phyloP scores from a whole-genome alignment of 768 basidiomycete species.

The Butyriboletus loyo region DNA sequence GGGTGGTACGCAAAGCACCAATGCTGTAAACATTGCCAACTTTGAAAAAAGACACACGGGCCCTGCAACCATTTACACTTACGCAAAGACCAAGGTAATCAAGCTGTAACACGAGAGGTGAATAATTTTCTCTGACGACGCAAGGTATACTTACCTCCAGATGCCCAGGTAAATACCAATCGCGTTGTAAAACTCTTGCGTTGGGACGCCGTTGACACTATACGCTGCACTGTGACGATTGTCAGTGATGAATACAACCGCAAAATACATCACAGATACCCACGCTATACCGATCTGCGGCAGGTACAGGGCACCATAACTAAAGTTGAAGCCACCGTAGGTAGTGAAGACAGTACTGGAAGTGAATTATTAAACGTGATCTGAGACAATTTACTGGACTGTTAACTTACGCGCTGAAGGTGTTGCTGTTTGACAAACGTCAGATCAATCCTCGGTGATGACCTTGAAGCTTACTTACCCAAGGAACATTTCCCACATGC shows the following conservation, averaged over 20 bases:
- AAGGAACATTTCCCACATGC: constrained; percentile 33
- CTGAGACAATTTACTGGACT: background rate
- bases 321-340: constrained; percentile 30
- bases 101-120: constrained; percentile 8
- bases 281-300: constrained; percentile 27
- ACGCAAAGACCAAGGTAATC: constrained; percentile 26
- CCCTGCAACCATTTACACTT: background rate
- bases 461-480: constrained; percentile 15
- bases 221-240: constrained; percentile 19
- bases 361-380: background rate
- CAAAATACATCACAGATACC: background rate
- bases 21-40: constrained; percentile 9
- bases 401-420: constrained; percentile 26
- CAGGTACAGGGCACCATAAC: constrained; percentile 27
- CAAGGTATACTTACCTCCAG: constrained; percentile 19
- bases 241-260: background rate
- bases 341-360: constrained; percentile 27
- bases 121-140: background rate
- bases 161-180: constrained; percentile 29
- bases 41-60: background rate
- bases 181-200: constrained; percentile 22
- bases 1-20: constrained; percentile 26
- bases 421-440: constrained; percentile 19
- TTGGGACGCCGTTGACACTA: constrained; percentile 22
- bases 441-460: background rate